These are phyloP conservation scores for Crataegus laevigata DNA, from an alignment of 306 rosid species.

Conservation along the genomic window DNA sequence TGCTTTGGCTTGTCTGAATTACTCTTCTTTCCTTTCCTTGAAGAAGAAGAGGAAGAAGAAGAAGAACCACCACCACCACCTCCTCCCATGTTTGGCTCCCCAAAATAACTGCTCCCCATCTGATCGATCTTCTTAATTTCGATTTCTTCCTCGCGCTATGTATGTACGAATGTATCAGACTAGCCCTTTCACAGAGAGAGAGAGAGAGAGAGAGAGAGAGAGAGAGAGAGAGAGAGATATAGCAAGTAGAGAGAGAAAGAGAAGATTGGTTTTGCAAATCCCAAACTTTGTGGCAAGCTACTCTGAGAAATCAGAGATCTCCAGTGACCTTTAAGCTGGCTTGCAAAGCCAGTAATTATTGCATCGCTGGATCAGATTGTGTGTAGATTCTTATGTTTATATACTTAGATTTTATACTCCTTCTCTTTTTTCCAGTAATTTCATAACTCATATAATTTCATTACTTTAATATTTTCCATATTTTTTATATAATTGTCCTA, in stretches of 20 bases:
- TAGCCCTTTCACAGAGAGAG: neutral
- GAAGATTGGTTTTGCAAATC: constrained; percentile 33
- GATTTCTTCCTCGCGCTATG: neutral
- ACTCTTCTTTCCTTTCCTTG: constrained; percentile 75
- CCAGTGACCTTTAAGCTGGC: constrained; percentile 38
- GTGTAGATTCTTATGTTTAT: constrained; percentile 59
- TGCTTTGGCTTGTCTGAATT: constrained; percentile 87
- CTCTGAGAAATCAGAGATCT: constrained; percentile 51
- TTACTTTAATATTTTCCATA: constrained; percentile 2
- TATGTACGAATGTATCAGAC: neutral
- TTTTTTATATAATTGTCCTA: neutral
- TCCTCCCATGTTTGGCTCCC: constrained; percentile 78
- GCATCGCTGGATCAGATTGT: constrained; percentile 99
- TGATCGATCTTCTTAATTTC: neutral
- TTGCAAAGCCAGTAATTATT: constrained; percentile 50
- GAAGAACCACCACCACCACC: constrained; percentile 10
- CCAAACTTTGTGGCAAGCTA: constrained; percentile 17
- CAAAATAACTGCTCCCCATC: constrained; percentile 70
- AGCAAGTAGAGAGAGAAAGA: neutral
- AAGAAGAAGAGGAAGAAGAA: constrained; percentile 27
- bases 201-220: neutral
- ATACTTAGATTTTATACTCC: constrained; percentile 81
- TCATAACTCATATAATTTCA: constrained; percentile 27
- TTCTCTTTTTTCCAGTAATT: constrained; percentile 27
- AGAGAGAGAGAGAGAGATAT: neutral